phyloP scores from a whole-genome alignment of 345 rosid genomes.

The Gossypium bickii region DNA sequence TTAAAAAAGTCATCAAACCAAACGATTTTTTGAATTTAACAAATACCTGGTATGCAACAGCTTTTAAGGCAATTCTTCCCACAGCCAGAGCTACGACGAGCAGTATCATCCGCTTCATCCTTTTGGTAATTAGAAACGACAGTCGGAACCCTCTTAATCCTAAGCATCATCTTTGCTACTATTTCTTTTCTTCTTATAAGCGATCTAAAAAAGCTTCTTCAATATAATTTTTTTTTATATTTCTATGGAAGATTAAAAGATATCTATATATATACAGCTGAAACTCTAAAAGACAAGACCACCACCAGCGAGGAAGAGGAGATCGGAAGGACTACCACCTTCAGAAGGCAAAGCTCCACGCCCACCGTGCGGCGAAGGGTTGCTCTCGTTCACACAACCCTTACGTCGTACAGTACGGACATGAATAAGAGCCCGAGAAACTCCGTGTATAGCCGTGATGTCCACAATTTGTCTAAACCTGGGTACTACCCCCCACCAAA shows the following conservation, averaged over 20 bases:
- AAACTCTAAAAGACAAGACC: slow-evolving; percentile 33
- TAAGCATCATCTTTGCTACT: slow-evolving; percentile 50
- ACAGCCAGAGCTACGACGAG: slow-evolving; percentile 55
- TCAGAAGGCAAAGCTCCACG: slow-evolving; percentile 99
- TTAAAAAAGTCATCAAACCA: background rate
- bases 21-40: background rate
- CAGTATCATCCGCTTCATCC: slow-evolving; percentile 60
- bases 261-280: background rate
- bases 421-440: slow-evolving; percentile 53
- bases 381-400: slow-evolving; percentile 76
- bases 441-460: slow-evolving; percentile 98
- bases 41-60: slow-evolving; percentile 71
- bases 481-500: slow-evolving; percentile 30
- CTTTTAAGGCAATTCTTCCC: slow-evolving; percentile 72
- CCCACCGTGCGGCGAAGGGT: slow-evolving; percentile 99
- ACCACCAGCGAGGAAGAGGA: slow-evolving; percentile 99
- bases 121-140: slow-evolving; percentile 78
- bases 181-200: background rate
- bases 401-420: slow-evolving; percentile 77
- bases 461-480: slow-evolving; percentile 50
- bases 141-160: slow-evolving; percentile 86
- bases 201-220: slow-evolving; percentile 1
- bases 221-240: background rate
- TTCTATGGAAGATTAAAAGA: slow-evolving; percentile 3
- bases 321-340: slow-evolving; percentile 99